Conservation (phyloP, 768 basidiomycete species). For the Pleurotus ostreatus region DNA sequence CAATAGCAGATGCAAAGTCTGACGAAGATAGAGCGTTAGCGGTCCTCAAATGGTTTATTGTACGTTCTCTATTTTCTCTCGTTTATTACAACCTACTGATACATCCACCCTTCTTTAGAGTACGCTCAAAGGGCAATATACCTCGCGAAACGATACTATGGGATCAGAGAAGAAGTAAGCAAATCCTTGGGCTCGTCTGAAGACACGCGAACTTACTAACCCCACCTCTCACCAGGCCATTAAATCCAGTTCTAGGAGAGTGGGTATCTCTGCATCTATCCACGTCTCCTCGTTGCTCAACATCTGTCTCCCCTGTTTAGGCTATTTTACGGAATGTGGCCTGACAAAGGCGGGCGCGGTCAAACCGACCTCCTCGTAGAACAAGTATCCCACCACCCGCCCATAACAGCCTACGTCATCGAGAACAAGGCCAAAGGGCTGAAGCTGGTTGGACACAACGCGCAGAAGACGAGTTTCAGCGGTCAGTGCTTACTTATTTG, state of each 20-base stretch:
- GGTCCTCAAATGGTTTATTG: slow-evolving; percentile 96
- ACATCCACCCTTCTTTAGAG: slow-evolving; percentile 37
- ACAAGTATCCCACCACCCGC: slow-evolving; percentile 95
- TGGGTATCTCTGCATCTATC: slow-evolving; percentile 30
- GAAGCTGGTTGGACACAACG: slow-evolving; percentile 79
- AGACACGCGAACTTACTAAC: slow-evolving; percentile 8
- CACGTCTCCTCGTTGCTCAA: too few species aligned
- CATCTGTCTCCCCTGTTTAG: slow-evolving; percentile 26
- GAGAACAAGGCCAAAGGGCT: slow-evolving; percentile 73
- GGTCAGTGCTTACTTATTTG: slow-evolving; percentile 32
- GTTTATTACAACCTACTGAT: too few species aligned
- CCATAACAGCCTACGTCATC: slow-evolving; percentile 84
- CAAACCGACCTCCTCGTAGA: slow-evolving; percentile 82
- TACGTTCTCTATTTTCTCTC: slow-evolving; percentile 28
- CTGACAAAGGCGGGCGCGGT: slow-evolving; percentile 69
- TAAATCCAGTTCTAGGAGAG: slow-evolving; percentile 96
- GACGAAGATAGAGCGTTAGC: slow-evolving; percentile 72
- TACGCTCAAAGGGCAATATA: slow-evolving; percentile 94
- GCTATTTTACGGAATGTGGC: slow-evolving; percentile 89
- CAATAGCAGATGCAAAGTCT: slow-evolving; percentile 73
- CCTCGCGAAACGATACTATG: slow-evolving; percentile 90
- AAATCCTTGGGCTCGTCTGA: not conserved
- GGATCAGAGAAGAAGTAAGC: slow-evolving; percentile 96
- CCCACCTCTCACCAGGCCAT: slow-evolving; percentile 48
- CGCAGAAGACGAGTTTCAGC: slow-evolving; percentile 94